Base-by-base conservation (phyloP, 2,329 filamentous ascomycete species). In the Rutstroemia sp. region DNA sequence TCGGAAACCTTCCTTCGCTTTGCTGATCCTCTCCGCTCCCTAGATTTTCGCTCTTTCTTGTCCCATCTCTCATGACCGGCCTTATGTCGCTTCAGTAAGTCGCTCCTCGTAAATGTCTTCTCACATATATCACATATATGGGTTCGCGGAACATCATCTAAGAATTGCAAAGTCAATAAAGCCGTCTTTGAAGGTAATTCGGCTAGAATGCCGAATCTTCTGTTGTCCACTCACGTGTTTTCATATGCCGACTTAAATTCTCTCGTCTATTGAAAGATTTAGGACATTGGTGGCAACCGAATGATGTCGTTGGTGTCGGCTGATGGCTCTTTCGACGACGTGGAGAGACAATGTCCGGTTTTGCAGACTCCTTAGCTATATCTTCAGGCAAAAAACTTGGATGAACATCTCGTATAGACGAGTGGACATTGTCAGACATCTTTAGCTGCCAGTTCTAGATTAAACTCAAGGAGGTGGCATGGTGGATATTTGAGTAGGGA, bases 21-120 rank as follows among this genome's bases (percentile, higher is more conserved):
- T 5, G 44, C 21, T 30, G 55, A 46, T 4, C 21, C 53, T n/a
- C 46, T 51, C 14, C 49, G 48, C 2, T 44, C 37, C 37, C 42
- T 17, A 17, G 38, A 12, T 37, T 52, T 50, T 12, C 41, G 16
- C 17, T 51, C 55, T 44, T 59, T 56, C 21, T 59, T 58, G 37
- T 63, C 62, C 62, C 62, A 64, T 55, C 63, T 45, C 23, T 60
- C 60, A 58, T 66, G 64, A 7, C 62, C 61, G 7, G 60, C 59
- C 42, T 64, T 58, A 54, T 66, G 64, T 5, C 64, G 56, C 25
- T 60, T 61, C 10, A 66, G 39, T 14, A 66, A 51, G 27, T 66
- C 64, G 46, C 63, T 66, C 27, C 64, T 58, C 1, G 63, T 65
- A 38, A 66, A 65, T 1, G 58, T 60, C 48, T 64, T 66, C 10